Base-by-base conservation (phyloP, 2,329 filamentous ascomycete genomes). In the Fusarium nodosum region DNA sequence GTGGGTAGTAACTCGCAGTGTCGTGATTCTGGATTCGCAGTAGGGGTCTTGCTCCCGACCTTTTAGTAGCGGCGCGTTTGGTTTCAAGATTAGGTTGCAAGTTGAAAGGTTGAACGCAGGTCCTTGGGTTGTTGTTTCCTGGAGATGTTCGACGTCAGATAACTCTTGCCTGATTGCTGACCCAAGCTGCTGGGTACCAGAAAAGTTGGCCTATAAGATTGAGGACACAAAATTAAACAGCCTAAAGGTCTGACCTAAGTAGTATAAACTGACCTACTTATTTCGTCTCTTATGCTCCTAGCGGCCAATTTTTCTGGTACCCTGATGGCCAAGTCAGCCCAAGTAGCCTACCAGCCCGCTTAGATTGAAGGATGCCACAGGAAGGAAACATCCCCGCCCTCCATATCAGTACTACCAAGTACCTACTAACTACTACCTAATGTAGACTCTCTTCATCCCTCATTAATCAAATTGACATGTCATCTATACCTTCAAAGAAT, bases 41-140 rank as follows among this genome's bases (percentile, higher is more conserved):
- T 60, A 71, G 46, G 68, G 64, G 63, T 71, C 20, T 56, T n/a
- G 26, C n/a, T 60, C 68, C 31, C 30, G 50, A 60, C 60, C 26
- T 47, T 57, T 64, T 39, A 60, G 55, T 28, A 22, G 52, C 44
- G 38, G 54, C 50, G 30, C 45, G 48, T 69, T 47, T 63, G 20
- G 66, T 62, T 69, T 67, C 57, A 53, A 54, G 46, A 44, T 39
- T 24, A 24, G 24, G 24, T 38, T 46, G 26, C 31, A 36, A 47
- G 20, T 44, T 50, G 45, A 33, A 44, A 52, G 34, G 34, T 56
- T 10, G 44, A 31, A 18, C 34, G 48, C 7, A 34, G 45, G 39
- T 36, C n/a, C 26, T 36, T 42, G n/a, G 50, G 38, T 36, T 41
- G 34, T 38, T 31, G 39, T 45, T 34, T 65, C 31, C 31, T 56